Percentiles rank a stretch among this genome's conserved stretches.
These are phyloP conservation scores for Colletotrichum tanaceti DNA, from an alignment of 2,329 filamentous ascomycete species.

Conservation along the genomic window DNA sequence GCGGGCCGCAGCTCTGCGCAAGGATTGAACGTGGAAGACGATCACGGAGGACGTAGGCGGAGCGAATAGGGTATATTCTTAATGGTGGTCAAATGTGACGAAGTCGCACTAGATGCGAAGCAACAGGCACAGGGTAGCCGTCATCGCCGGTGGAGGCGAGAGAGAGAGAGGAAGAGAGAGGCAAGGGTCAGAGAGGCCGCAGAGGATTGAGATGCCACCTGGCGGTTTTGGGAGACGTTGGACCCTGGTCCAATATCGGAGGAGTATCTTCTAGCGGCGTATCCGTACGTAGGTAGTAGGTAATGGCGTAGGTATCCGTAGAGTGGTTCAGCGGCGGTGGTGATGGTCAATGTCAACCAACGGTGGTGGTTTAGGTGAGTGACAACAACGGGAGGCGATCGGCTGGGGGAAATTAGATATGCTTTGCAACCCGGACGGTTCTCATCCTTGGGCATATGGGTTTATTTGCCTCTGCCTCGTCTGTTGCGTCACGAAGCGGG, in stretches of 20 bases:
- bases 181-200: slow-evolving; percentile 13
- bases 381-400: slow-evolving; percentile 23
- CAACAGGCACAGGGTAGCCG: slow-evolving; percentile 1
- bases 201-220: slow-evolving; percentile 46
- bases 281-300: neutral
- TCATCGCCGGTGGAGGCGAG: slow-evolving; percentile 17
- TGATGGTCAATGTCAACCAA: slow-evolving; percentile 1
- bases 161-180: neutral
- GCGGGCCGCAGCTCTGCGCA: slow-evolving; percentile 12
- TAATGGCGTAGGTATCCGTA: too few relatives aligned
- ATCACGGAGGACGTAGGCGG: neutral
- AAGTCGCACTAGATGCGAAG: slow-evolving; percentile 9
- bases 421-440: slow-evolving; percentile 13
- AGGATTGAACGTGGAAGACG: neutral
- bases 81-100: neutral
- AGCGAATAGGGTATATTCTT: neutral
- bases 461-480: neutral
- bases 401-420: slow-evolving; percentile 28
- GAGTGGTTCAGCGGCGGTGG: neutral
- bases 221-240: slow-evolving; percentile 45
- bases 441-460: neutral
- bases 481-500: neutral
- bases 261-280: slow-evolving; percentile 6
- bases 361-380: slow-evolving; percentile 27
- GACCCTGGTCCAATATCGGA: slow-evolving; percentile 40